phyloP scores from a whole-genome alignment of 495 filamentous ascomycete species.

The Tuber brumale region DNA sequence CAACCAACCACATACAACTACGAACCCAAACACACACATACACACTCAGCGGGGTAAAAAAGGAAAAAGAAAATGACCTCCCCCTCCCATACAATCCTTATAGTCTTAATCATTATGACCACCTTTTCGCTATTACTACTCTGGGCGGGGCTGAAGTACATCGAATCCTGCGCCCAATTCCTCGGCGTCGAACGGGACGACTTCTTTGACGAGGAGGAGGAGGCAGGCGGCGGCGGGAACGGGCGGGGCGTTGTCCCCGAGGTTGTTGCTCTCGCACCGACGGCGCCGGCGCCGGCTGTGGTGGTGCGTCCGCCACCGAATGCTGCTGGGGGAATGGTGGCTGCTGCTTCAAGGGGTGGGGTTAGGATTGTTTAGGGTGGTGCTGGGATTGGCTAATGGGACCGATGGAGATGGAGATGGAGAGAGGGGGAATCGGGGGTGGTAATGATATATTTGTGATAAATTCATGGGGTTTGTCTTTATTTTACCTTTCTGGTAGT shows the following conservation, averaged over 20 bases:
- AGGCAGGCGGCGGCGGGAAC: neutral
- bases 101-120: neutral
- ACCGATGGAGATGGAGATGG: neutral
- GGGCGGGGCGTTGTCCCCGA: neutral
- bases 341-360: neutral
- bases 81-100: conserved; percentile 9
- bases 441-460: neutral
- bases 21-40: neutral
- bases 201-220: neutral
- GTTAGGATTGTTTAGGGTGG: neutral
- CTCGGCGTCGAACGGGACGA: neutral
- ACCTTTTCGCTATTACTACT: conserved; percentile 5
- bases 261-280: neutral
- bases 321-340: neutral
- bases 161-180: conserved; percentile 20
- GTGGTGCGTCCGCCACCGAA: neutral
- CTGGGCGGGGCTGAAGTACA: conserved; percentile 17
- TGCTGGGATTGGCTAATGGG: neutral
- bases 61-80: conserved; percentile 5
- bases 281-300: neutral
- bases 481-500: neutral
- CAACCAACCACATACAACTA: neutral
- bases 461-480: neutral
- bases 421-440: neutral
- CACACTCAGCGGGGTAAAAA: neutral